Evolutionary conservation across 2,329 filamentous ascomycete genomes (phyloP).

Genomic region (Stemphylium lycopersici): DNA sequence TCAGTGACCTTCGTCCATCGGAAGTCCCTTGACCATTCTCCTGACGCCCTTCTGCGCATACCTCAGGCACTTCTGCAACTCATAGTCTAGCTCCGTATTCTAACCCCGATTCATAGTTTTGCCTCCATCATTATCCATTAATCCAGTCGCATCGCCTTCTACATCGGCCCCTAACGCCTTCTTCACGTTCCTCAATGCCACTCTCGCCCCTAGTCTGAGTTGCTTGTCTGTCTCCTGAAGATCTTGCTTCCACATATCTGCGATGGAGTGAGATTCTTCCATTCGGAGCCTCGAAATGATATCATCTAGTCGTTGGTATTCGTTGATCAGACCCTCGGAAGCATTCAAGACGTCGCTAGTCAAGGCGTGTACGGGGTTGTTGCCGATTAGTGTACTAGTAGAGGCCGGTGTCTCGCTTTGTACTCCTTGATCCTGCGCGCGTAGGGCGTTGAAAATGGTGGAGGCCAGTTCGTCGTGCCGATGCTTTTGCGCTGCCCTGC

Average conservation of each 20-base stretch:
- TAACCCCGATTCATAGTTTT: constrained; percentile 11
- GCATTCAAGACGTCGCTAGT: constrained; percentile 18
- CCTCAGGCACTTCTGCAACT: constrained; percentile 28
- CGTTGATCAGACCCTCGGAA: constrained; percentile 25
- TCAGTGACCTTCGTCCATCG: constrained; percentile 13
- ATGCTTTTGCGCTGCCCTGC: constrained; percentile 20
- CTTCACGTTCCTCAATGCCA: constrained; percentile 37
- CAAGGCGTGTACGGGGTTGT: constrained; percentile 22
- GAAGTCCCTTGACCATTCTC: constrained; percentile 42
- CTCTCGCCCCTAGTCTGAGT: constrained; percentile 35
- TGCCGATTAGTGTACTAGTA: constrained; percentile 19
- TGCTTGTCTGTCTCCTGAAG: constrained; percentile 28
- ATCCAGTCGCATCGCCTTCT: constrained; percentile 4
- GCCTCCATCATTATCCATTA: constrained; percentile 4
- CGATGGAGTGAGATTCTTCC: constrained; percentile 20
- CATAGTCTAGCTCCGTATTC: constrained; percentile 24
- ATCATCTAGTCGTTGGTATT: constrained; percentile 35
- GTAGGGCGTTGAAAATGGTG: constrained; percentile 26
- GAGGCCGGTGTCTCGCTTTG: constrained; percentile 11
- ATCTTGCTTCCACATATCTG: constrained; percentile 33
- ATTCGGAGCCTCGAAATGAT: constrained; percentile 22
- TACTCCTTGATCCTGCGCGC: constrained; percentile 13
- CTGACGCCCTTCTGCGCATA: constrained; percentile 43
- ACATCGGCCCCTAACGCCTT: constrained; percentile 32
- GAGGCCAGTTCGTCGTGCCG: constrained; percentile 31